Evolutionary conservation across 2,329 filamentous ascomycete species (phyloP).

Genomic region (Fusarium concolor): DNA sequence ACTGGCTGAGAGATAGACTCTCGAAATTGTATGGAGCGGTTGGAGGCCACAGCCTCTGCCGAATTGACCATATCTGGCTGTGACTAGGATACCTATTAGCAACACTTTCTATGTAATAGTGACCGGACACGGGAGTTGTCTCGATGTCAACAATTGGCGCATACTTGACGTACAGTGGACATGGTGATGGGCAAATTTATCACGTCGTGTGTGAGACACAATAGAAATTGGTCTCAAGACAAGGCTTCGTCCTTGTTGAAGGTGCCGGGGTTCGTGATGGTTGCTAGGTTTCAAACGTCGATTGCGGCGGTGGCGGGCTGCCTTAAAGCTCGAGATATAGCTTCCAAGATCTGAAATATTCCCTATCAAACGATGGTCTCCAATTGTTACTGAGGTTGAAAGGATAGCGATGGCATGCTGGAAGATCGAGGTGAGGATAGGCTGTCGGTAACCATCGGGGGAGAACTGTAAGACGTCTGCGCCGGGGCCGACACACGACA

Average conservation of each 20-base stretch:
- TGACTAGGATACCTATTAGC: constrained; percentile 41
- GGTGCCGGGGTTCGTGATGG: constrained; percentile 26
- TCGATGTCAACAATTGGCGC: constrained; percentile 1
- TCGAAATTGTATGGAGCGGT: constrained; percentile 52
- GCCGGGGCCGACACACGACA: constrained; percentile 39
- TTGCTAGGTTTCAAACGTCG: constrained; percentile 36
- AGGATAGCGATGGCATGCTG: constrained; percentile 39
- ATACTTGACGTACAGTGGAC: constrained; percentile 47
- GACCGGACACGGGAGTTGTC: not conserved
- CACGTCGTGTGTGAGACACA: constrained; percentile 22
- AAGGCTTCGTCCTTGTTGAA: constrained; percentile 32
- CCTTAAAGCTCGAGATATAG: constrained; percentile 1
- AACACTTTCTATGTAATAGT: not conserved
- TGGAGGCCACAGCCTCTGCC: constrained; percentile 43
- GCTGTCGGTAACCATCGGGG: constrained; percentile 45
- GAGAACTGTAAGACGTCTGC: constrained; percentile 35
- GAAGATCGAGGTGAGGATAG: constrained; percentile 25
- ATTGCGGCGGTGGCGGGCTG: constrained; percentile 18
- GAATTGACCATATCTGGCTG: constrained; percentile 45
- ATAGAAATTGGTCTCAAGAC: constrained; percentile 41
- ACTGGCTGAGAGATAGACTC: constrained; percentile 81
- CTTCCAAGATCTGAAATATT: not conserved
- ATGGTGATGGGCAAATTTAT: constrained; percentile 37
- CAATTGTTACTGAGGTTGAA: constrained; percentile 26
- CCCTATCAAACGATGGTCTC: constrained; percentile 18